These are phyloP conservation scores for Cytospora leucostoma DNA, from an alignment of 2,329 filamentous ascomycete species.

Conservation along the genomic window DNA sequence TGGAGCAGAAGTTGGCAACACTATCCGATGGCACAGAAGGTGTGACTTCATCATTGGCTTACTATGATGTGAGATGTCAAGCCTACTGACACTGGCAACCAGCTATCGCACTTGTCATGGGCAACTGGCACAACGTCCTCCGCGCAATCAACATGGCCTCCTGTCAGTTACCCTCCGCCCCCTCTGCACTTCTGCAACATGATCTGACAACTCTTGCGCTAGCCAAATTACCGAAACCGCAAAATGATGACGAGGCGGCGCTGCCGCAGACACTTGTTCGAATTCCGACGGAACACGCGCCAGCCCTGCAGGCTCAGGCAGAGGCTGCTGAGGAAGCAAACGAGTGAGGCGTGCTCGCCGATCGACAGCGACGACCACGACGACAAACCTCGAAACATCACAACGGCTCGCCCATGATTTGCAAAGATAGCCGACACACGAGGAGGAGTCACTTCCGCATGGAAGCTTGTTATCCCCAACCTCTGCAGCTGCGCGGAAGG, in stretches of 20 bases:
- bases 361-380: neutral
- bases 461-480: constrained; percentile 9
- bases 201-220: neutral
- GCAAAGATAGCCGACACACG: neutral
- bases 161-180: constrained; percentile 51
- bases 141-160: constrained; percentile 86
- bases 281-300: constrained; percentile 79
- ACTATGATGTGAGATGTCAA: constrained; percentile 6
- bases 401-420: neutral
- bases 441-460: constrained; percentile 6
- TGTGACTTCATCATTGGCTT: constrained; percentile 37
- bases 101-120: constrained; percentile 82
- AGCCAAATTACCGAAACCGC: constrained; percentile 71
- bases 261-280: constrained; percentile 81
- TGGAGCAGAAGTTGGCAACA: constrained; percentile 77
- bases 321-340: constrained; percentile 51
- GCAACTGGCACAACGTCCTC: constrained; percentile 87
- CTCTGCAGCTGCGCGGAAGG: constrained; percentile 4
- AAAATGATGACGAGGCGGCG: constrained; percentile 48
- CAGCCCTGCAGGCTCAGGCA: constrained; percentile 61
- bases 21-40: constrained; percentile 82
- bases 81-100: constrained; percentile 30
- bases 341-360: constrained; percentile 9
- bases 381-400: neutral
- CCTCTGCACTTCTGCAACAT: constrained; percentile 18